These are phyloP conservation scores for Ramaria sp. DNA, from an alignment of 768 basidiomycete species.

Conservation along the genomic window DNA sequence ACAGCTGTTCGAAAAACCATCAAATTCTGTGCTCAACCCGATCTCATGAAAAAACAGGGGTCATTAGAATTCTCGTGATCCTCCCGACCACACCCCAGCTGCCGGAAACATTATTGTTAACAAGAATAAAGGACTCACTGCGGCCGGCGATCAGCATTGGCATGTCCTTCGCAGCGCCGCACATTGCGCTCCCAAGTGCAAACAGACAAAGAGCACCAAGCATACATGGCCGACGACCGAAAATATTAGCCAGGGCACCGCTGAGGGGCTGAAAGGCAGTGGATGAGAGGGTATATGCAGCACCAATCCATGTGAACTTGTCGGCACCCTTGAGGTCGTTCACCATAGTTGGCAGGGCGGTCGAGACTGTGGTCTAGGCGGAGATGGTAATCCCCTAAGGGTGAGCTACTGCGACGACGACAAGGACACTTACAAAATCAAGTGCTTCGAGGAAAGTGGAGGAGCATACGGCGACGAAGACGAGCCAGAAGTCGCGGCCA, in stretches of 20 bases:
- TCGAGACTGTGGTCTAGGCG: constrained; percentile 17
- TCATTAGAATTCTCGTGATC: too few relatives aligned
- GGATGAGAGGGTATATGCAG: constrained; percentile 12
- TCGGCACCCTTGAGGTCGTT: constrained; percentile 15
- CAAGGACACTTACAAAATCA: constrained; percentile 12
- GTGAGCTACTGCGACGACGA: too few relatives aligned
- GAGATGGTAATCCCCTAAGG: background rate
- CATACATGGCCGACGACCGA: constrained; percentile 14
- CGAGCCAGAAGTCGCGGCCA: constrained; percentile 17
- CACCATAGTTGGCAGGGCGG: constrained; percentile 17
- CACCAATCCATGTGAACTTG: constrained; percentile 14
- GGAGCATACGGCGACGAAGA: constrained; percentile 18
- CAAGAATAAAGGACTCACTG: constrained; percentile 27
- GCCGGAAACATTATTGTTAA: too few relatives aligned
- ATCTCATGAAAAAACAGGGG: too few relatives aligned
- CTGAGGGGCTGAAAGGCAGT: constrained; percentile 13
- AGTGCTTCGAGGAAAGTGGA: constrained; percentile 18
- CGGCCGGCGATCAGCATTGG: constrained; percentile 20
- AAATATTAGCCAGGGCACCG: constrained; percentile 13
- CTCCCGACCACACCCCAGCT: too few relatives aligned
- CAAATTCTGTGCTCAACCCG: too few relatives aligned
- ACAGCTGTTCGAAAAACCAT: background rate
- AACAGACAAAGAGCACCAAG: constrained; percentile 11
- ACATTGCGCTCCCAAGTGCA: constrained; percentile 19
- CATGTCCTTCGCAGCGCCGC: constrained; percentile 20